Conservation (phyloP, 1,284 basidiomycete genomes). For the Thecaphora frezii region DNA sequence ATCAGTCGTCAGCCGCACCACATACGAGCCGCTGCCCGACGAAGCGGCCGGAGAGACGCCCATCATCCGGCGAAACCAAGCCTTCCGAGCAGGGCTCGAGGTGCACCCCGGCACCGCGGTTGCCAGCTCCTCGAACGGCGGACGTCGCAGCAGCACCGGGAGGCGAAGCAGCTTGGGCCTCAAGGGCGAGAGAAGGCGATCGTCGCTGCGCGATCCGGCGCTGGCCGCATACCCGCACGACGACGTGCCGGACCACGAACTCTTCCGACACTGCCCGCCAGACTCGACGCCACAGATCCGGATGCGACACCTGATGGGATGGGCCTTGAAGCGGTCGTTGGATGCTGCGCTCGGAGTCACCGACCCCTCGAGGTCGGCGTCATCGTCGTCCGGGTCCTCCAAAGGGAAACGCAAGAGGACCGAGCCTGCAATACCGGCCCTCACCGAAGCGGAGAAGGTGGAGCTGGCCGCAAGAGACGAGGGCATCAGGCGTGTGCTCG, state of each 20-base stretch:
- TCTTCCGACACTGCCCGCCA: conserved; percentile 48
- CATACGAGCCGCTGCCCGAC: conserved; percentile 34
- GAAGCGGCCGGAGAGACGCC: conserved; percentile 36
- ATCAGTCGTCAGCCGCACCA: conserved; percentile 9
- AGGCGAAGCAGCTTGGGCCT: conserved; percentile 47
- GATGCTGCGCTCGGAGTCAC: conserved; percentile 33
- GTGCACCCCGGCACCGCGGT: conserved; percentile 25
- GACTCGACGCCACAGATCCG: conserved; percentile 45
- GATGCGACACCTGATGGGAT: conserved; percentile 46
- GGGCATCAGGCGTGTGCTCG: conserved; percentile 26
- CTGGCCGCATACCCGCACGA: conserved; percentile 47
- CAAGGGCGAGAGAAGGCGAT: conserved; percentile 42
- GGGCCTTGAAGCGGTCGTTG: conserved; percentile 46
- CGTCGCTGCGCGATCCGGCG: conserved; percentile 41
- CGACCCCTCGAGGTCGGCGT: conserved; percentile 8
- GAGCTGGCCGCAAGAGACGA: conserved; percentile 18
- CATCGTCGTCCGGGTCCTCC: conserved; percentile 11
- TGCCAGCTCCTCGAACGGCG: conserved; percentile 13
- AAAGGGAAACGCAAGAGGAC: conserved; percentile 25
- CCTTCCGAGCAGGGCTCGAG: conserved; percentile 33
- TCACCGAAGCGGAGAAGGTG: conserved; percentile 35
- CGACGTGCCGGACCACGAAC: conserved; percentile 46
- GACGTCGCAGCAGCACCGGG: not conserved
- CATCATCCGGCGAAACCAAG: conserved; percentile 35
- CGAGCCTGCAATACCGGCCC: conserved; percentile 13